A percentile compares a stretch with the other conserved stretches of the same genome.
These are phyloP conservation scores for Cytidiella melzeri DNA, from an alignment of 768 basidiomycete species.

Conservation along the genomic window DNA sequence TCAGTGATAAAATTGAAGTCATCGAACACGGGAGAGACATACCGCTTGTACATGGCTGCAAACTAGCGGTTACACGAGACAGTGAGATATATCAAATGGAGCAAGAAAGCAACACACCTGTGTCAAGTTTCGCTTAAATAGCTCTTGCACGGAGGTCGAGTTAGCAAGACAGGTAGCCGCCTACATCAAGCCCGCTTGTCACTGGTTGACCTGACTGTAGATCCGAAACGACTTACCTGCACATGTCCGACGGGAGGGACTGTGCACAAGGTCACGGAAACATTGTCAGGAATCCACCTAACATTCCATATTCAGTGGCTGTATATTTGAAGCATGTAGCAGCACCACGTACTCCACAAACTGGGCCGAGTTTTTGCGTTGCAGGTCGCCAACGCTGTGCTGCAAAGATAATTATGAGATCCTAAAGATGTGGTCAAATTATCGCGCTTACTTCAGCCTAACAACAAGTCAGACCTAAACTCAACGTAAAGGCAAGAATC, in stretches of 20 bases:
- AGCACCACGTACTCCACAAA: slow-evolving; percentile 68
- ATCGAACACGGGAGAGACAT: background rate
- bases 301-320: slow-evolving; percentile 4
- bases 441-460: slow-evolving; percentile 25
- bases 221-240: slow-evolving; percentile 37
- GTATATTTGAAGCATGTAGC: background rate
- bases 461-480: background rate
- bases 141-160: slow-evolving; percentile 79
- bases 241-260: slow-evolving; percentile 79
- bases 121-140: slow-evolving; percentile 69
- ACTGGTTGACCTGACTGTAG: background rate
- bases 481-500: background rate
- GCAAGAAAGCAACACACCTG: slow-evolving; percentile 36
- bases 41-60: slow-evolving; percentile 71
- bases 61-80: slow-evolving; percentile 40
- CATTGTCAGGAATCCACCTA: slow-evolving; percentile 89
- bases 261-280: slow-evolving; percentile 76
- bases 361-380: slow-evolving; percentile 62
- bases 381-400: slow-evolving; percentile 68
- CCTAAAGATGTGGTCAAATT: background rate
- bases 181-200: slow-evolving; percentile 27
- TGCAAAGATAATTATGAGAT: slow-evolving; percentile 28
- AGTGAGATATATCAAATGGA: background rate
- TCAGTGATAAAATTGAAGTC: background rate
- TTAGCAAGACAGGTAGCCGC: slow-evolving; percentile 69